Evolutionary conservation across 1,284 basidiomycete genomes (phyloP).

Genomic region (Cutaneotrichosporon sp.): DNA sequence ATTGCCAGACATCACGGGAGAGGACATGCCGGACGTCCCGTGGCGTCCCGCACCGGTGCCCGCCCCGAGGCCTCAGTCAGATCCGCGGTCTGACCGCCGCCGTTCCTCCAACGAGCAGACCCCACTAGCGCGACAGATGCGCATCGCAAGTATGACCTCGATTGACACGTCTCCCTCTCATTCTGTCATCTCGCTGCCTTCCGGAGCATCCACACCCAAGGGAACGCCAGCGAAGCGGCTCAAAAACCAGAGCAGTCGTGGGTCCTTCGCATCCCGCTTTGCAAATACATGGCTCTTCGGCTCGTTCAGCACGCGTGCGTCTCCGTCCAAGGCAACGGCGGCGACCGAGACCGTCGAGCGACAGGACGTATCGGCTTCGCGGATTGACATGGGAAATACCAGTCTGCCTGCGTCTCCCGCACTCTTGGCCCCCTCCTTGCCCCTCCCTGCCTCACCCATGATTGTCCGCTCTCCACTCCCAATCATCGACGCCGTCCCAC

Average conservation of each 20-base stretch:
- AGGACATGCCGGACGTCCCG: conserved; percentile 24
- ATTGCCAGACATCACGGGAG: conserved; percentile 3
- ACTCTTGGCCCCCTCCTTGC: neutral
- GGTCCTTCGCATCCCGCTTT: conserved; percentile 42
- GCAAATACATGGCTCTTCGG: conserved; percentile 47
- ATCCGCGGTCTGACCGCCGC: neutral
- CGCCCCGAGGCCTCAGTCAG: neutral
- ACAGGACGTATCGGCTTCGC: conserved; percentile 34
- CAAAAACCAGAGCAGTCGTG: conserved; percentile 41
- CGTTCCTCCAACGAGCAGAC: conserved; percentile 16
- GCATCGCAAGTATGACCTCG: conserved; percentile 19
- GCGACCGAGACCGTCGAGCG: conserved; percentile 38
- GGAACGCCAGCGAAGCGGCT: conserved; percentile 38
- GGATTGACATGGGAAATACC: conserved; percentile 11
- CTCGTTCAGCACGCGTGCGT: conserved; percentile 34
- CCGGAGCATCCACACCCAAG: conserved; percentile 44
- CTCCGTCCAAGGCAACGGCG: conserved; percentile 43
- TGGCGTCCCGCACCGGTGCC: neutral
- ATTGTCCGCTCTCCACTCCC: neutral
- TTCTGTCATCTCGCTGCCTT: conserved; percentile 21
- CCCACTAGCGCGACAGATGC: conserved; percentile 12
- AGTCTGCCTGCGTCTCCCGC: conserved; percentile 11
- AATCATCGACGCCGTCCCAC: conserved; percentile 21
- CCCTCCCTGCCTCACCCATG: neutral
- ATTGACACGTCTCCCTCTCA: conserved; percentile 18